Evolutionary conservation across 805 yeast species (phyloP), one percentile per base, ranked within the genome.

Genomic region (Candida tallmaniae): DNA sequence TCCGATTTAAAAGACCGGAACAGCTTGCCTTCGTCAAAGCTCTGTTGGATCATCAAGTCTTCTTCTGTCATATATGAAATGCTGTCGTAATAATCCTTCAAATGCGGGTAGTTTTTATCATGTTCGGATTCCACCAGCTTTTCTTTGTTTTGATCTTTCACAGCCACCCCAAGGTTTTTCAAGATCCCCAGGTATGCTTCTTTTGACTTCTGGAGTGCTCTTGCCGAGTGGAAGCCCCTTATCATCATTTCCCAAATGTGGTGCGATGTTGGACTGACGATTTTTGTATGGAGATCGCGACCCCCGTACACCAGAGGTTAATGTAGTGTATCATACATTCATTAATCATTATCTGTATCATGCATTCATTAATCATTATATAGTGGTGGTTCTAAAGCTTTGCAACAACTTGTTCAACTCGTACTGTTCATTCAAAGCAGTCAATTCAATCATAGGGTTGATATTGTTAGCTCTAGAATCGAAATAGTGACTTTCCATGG

Each of bases 11-110:
- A 53, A 13, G 62, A 50, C 24, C 54, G 52, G 35, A 63, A 59
- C 36, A 54, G 66, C 27, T 50, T 38, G n/a, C 62, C 63, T 30
- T 56, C 50, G 37, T 61, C 68, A 27, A 65, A 46, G 36, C 53
- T 58, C 32, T 50, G 49, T 36, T 65, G 70, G 16, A 63, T 51
- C 31, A 42, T 40, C 20, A 65, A 43, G 37, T 65, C 69, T 15
- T 62, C 60, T n/a, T 51, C 50, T 12, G 65, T 48, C 69, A 64
- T 63, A 41, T 51, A 58, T 8, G 61, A 56, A 10, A 60, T 44
- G 24, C 50, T 51, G 14, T 54, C 60, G 31, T 56, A 61, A 16
- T 48, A 43, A 18, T 40, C 35, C 25, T 43, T 42, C 2, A 42
- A 24, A 10, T 12, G 24, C 15, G 36, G 24, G 17, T 34, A 31